Conservation (phyloP, 1,139 yeast genomes). For the Diutina sp. region DNA sequence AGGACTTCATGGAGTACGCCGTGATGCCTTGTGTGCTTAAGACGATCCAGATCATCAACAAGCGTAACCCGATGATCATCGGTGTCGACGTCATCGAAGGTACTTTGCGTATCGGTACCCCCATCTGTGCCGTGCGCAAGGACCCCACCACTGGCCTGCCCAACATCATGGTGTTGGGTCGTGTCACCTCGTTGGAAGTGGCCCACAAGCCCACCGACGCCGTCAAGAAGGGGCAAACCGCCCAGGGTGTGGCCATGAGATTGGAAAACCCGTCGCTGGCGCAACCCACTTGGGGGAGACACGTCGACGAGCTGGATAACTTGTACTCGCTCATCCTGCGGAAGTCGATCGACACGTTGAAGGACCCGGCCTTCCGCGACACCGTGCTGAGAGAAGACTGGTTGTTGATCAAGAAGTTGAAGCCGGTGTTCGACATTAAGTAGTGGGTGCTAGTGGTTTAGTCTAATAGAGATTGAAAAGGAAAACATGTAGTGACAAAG, state of each 20-base stretch:
- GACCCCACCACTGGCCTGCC: conserved; percentile 60
- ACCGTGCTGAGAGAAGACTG: conserved; percentile 91
- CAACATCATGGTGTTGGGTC: conserved; percentile 65
- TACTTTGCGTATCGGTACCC: conserved; percentile 80
- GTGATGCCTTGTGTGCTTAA: conserved; percentile 91
- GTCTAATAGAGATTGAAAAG: background rate
- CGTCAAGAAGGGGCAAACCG: conserved; percentile 89
- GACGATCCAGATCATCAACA: conserved; percentile 92
- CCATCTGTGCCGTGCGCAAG: conserved; percentile 84
- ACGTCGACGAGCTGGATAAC: conserved; percentile 84
- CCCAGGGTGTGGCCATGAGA: conserved; percentile 98
- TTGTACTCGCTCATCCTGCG: conserved; percentile 81
- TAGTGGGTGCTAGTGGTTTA: conserved; percentile 10
- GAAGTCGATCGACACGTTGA: conserved; percentile 89
- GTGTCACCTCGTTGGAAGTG: conserved; percentile 80
- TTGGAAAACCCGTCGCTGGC: conserved; percentile 84
- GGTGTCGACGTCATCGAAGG: conserved; percentile 98
- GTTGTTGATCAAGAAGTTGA: conserved; percentile 80
- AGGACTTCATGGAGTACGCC: conserved; percentile 79
- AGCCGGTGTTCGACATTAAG: conserved; percentile 74
- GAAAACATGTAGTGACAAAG: background rate
- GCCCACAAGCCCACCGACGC: conserved; percentile 73
- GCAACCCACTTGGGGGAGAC: conserved; percentile 99
- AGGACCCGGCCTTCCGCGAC: conserved; percentile 95
- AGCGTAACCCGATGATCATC: conserved; percentile 97